Base-by-base conservation (phyloP, 192 early-diverging fungal species). In the Irineochytrium annulatum region DNA sequence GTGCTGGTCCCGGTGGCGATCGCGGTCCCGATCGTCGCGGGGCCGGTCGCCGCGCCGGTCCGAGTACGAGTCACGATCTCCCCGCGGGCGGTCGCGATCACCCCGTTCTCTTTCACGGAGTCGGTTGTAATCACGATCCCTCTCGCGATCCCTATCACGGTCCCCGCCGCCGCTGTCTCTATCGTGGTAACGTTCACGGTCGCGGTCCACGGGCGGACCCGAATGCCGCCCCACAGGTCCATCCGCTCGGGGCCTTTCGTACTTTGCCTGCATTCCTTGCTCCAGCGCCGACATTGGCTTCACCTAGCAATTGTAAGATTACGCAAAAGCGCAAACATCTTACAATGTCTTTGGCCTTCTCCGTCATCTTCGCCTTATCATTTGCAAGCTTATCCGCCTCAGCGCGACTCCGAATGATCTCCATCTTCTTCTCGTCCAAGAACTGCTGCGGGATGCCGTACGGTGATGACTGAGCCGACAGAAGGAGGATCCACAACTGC, bases 391-490 rank as follows among this genome's bases (percentile, higher is more conserved):
- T 13, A 24, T n/a, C 37, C 55, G n/a, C 46, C 8, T 67, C 65
- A n/a, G 27, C 65, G 49, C 59, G 57, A 11, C 29, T 27, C 39
- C 49, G 35, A 2, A 37, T 49, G 32, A 96, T 68, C 68, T 97
- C 88, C 37, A 88, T 82, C 63, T 93, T 93, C 68, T 95, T 93
- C 31, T 82, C 68, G 37, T 91, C 92, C 46, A 99, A 63, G 70
- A 97, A 88, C 39, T 76, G 73, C 44, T 85, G 74, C 0, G 96
- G 96, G 59, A 99, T 91, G 0, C 96, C 96, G 37, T 80, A 79
- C 8, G 83, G 70, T 37, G 78, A 80, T 19, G 78, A 75, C 61
- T 97, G 94, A 1, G 96, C 96, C 65, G 86, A 88, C n/a, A 96
- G 62, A 6, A 97, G 72, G 13, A 95, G 71, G n/a, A 75, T 75